A percentile compares a stretch with the other conserved stretches of the same genome.
Conservation (phyloP, 805 yeast species). For the Torulaspora maleeae region DNA sequence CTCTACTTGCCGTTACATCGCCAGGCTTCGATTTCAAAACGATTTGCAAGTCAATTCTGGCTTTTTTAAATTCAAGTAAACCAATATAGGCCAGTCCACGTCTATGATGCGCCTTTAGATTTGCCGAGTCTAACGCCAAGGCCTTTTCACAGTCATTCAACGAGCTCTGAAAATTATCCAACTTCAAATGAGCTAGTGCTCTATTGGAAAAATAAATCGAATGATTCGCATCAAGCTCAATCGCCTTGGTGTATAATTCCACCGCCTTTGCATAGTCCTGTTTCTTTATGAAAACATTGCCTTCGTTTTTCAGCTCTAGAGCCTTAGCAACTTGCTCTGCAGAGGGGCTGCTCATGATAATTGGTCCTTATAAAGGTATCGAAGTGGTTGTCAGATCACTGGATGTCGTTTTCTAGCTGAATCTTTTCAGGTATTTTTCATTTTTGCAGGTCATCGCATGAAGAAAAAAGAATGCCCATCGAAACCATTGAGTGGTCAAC, state of each 20-base stretch:
- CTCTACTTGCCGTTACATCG: conserved; percentile 62
- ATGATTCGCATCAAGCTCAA: conserved; percentile 53
- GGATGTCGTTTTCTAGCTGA: background rate
- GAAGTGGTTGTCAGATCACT: background rate
- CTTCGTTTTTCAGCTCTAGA: conserved; percentile 55
- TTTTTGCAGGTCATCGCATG: conserved; percentile 2
- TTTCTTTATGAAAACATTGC: conserved; percentile 66
- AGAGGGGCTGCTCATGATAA: conserved; percentile 18
- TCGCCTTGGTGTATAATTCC: conserved; percentile 69
- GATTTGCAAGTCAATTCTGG: conserved; percentile 60
- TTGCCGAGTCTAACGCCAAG: conserved; percentile 57
- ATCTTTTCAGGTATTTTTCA: conserved; percentile 1
- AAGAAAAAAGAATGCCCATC: background rate
- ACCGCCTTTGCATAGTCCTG: conserved; percentile 63
- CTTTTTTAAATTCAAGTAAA: conserved; percentile 66
- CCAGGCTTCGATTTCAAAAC: conserved; percentile 61
- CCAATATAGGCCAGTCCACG: conserved; percentile 81
- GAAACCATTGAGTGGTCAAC: too few relatives aligned
- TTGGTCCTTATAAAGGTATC: background rate
- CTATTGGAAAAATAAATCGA: conserved; percentile 75
- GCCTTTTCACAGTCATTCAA: conserved; percentile 73
- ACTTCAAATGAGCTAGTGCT: conserved; percentile 82
- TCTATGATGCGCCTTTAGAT: conserved; percentile 79
- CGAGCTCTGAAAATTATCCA: conserved; percentile 84
- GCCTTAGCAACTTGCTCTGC: conserved; percentile 37